These are phyloP conservation scores for Colletotrichum sp. DNA, from an alignment of 2,329 filamentous ascomycete species.

Conservation along the genomic window DNA sequence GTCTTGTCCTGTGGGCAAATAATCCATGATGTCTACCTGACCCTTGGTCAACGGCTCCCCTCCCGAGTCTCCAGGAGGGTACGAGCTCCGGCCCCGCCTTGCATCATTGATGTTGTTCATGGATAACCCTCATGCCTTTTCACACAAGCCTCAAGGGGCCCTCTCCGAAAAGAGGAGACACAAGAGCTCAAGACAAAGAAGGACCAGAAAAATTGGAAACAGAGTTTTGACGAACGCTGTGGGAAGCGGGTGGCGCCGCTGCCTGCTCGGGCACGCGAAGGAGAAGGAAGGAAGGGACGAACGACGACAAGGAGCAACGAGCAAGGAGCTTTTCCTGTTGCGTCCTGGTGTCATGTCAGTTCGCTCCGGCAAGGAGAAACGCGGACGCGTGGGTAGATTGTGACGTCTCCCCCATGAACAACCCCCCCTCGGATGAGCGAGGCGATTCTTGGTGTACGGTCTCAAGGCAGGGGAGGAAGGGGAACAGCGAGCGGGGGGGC, in stretches of 20 bases:
- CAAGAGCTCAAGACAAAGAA: background rate
- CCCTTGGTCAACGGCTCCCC: background rate
- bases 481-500: background rate
- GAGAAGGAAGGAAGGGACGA: background rate
- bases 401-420: background rate
- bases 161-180: background rate
- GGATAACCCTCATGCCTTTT: background rate
- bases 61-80: background rate
- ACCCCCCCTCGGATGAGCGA: background rate
- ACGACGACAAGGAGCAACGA: background rate
- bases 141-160: background rate
- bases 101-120: background rate
- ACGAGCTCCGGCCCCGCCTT: background rate
- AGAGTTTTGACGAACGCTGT: background rate
- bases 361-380: background rate
- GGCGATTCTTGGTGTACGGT: background rate
- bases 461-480: background rate
- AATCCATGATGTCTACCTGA: background rate
- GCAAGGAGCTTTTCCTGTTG: background rate
- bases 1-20: background rate
- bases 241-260: constrained; percentile 12
- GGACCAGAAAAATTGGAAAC: background rate
- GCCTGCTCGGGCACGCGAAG: background rate
- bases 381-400: background rate
- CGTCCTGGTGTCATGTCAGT: background rate